Evolutionary conservation across 441 rosid genomes (phyloP).

Genomic region (Eruca vesicaria): DNA sequence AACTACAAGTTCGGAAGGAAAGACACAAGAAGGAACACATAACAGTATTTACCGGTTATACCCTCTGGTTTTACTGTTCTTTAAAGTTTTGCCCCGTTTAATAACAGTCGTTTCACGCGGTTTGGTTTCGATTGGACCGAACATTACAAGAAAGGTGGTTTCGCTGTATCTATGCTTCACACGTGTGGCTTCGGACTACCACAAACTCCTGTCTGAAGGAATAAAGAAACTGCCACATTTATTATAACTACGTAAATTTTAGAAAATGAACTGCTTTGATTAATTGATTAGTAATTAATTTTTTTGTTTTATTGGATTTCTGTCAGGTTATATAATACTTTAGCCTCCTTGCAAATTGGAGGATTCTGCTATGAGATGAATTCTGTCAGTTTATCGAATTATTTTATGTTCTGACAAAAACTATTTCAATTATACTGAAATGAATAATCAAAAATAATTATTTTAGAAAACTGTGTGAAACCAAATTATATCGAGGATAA

Average conservation of each 20-base stretch:
- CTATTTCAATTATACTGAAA: too few species aligned
- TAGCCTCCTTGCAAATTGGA: background rate
- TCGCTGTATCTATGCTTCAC: conserved; percentile 11
- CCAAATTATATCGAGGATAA: background rate
- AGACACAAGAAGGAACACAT: background rate
- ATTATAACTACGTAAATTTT: background rate
- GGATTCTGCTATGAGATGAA: background rate
- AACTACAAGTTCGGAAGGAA: conserved; percentile 20
- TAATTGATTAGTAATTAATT: background rate
- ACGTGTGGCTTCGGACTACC: conserved; percentile 26
- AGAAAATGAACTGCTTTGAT: background rate
- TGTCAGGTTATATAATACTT: background rate
- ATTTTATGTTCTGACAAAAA: too few species aligned
- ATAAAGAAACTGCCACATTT: background rate
- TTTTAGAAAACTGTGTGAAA: too few species aligned
- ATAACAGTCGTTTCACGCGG: conserved; percentile 23
- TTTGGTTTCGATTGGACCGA: conserved; percentile 7
- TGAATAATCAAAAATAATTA: background rate
- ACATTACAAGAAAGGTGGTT: background rate
- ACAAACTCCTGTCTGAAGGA: background rate
- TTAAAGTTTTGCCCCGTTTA: background rate
- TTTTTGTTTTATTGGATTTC: background rate
- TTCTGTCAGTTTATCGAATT: background rate
- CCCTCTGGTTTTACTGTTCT: background rate
- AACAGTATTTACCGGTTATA: conserved; percentile 1